Conservation (phyloP, 2,329 filamentous ascomycete genomes). For the Juglanconis oblonga region DNA sequence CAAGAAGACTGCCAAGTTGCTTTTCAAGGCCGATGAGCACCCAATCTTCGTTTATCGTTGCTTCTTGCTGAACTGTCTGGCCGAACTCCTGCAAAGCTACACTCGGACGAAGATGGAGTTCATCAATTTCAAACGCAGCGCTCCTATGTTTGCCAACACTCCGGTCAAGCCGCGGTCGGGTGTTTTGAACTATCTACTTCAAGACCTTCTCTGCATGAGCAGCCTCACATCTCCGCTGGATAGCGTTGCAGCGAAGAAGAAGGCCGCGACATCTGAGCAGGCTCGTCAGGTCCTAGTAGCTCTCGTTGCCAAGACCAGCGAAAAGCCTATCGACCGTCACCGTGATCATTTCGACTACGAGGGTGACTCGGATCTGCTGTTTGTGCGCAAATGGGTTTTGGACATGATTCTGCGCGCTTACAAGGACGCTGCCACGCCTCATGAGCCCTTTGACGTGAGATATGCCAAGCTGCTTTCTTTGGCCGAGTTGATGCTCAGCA, state of each 20-base stretch:
- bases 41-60: constrained; percentile 96
- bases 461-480: constrained; percentile 86
- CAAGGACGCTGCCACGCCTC: constrained; percentile 77
- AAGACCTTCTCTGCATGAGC: constrained; percentile 65
- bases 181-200: constrained; percentile 90
- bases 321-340: constrained; percentile 60
- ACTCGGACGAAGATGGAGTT: constrained; percentile 96
- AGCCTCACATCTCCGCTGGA: constrained; percentile 68
- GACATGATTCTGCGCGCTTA: constrained; percentile 91
- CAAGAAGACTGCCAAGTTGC: constrained; percentile 66
- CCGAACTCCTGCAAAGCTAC: constrained; percentile 87
- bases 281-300: constrained; percentile 85
- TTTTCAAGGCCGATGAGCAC: constrained; percentile 89
- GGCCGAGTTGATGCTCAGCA: constrained; percentile 87
- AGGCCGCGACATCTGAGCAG: constrained; percentile 76
- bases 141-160: constrained; percentile 76
- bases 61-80: constrained; percentile 87
- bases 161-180: constrained; percentile 92
- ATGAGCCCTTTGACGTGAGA: constrained; percentile 77
- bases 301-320: constrained; percentile 82
- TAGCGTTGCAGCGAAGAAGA: constrained; percentile 77
- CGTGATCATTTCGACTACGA: constrained; percentile 64
- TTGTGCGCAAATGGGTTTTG: constrained; percentile 90
- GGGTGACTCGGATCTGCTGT: constrained; percentile 79
- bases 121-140: constrained; percentile 96